Conservation (phyloP, 2,329 filamentous ascomycete genomes). For the Tolypocladium album region DNA sequence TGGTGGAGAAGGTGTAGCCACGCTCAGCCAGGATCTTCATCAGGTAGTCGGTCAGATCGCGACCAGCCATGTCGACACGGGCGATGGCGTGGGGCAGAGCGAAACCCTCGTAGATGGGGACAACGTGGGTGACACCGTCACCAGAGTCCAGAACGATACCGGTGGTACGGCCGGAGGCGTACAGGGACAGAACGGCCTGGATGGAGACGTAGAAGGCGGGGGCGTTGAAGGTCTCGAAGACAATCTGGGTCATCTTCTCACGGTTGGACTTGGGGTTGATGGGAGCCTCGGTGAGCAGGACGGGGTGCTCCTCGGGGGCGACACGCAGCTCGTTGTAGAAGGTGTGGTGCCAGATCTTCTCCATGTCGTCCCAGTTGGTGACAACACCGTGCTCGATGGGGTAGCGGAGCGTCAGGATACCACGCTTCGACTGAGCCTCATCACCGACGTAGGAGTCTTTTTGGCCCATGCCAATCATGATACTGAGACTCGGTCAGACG, state of each 20-base stretch:
- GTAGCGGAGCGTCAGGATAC: slow-evolving; percentile 99
- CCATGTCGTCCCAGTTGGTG: slow-evolving; percentile 99
- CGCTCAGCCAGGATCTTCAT: slow-evolving; percentile 99
- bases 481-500: slow-evolving; percentile 45
- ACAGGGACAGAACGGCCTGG: slow-evolving; percentile 97
- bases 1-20: slow-evolving; percentile 99
- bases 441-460: slow-evolving; percentile 99
- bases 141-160: slow-evolving; percentile 99
- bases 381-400: slow-evolving; percentile 99
- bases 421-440: slow-evolving; percentile 99
- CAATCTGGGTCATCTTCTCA: slow-evolving; percentile 99
- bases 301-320: slow-evolving; percentile 98
- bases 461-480: slow-evolving; percentile 99
- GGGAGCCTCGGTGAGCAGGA: slow-evolving; percentile 96
- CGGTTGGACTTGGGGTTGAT: slow-evolving; percentile 99
- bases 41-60: slow-evolving; percentile 99
- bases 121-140: slow-evolving; percentile 99
- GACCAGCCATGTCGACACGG: slow-evolving; percentile 99
- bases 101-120: slow-evolving; percentile 99
- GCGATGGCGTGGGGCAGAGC: slow-evolving; percentile 99
- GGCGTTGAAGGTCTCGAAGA: slow-evolving; percentile 99
- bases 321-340: slow-evolving; percentile 99
- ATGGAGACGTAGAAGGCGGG: slow-evolving; percentile 99
- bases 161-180: slow-evolving; percentile 99
- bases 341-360: slow-evolving; percentile 99